Base-by-base conservation (phyloP, 164 flowering plant genomes). In the Aristolochia fimbriata region DNA sequence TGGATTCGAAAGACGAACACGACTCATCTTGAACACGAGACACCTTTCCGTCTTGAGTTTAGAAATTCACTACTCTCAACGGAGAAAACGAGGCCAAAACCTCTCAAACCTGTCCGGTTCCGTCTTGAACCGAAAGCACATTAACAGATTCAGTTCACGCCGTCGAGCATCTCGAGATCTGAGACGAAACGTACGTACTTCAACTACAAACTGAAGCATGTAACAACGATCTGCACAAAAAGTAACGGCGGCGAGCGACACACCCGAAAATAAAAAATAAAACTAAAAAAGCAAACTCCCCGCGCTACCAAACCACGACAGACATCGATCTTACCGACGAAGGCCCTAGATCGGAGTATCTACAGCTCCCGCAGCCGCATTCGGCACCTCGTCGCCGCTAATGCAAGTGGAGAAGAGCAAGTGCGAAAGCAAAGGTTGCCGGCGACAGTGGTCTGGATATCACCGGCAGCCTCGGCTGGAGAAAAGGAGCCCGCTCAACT, bases 221-320 rank as follows among this genome's bases (percentile, higher is more conserved):
- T 30, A 17, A 58, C 22, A 58, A 17, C 49, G 57, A 57, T 64
- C 57, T 58, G 22, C 22, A 25, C 13, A 64, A 33, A 22, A 57
- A 49, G 50, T 11, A 47, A 15, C 30, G 3, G 30, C 50, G 13
- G 25, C 43, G 43, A 7, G 43, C 12, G 12, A 37, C 43, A 7
- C 43, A 37, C 43, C 5, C 3, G n/a, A n/a, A n/a, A n/a, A n/a
- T n/a, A n/a, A n/a, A n/a, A n/a, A n/a, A n/a, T n/a, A n/a, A n/a
- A n/a, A n/a, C n/a, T n/a, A 27, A 6, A 23, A 53, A 22, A 21
- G n/a, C 27, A 6, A 20, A 8, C 14, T 5, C 33, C 4, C 47
- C 2, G 31, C 9, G 9, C n/a, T 17, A 9, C 43, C 15, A 56
- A 33, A 56, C 7, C 21, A 30, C 31, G 23, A 56, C 2, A 49